Evolutionary conservation across 2,329 filamentous ascomycete genomes (phyloP).

Genomic region (Xylariales sp.): DNA sequence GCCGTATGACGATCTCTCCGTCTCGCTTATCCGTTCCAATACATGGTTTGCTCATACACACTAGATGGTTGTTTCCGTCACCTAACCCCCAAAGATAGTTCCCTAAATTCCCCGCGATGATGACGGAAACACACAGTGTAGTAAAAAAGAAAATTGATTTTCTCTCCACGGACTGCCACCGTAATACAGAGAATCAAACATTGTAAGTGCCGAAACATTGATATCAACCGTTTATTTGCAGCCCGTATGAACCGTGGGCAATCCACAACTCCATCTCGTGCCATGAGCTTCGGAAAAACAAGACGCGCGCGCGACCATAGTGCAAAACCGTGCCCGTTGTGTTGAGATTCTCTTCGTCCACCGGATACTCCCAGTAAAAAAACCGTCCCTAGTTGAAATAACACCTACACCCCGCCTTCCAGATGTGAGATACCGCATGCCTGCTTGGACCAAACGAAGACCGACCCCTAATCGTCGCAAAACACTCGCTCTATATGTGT

Average conservation of each 20-base stretch:
- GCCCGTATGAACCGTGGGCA: constrained; percentile 45
- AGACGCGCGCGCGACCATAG: constrained; percentile 46
- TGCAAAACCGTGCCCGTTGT: constrained; percentile 48
- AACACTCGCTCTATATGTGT: constrained; percentile 64
- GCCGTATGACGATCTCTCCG: constrained; percentile 14
- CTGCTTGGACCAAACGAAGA: constrained; percentile 55
- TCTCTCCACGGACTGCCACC: constrained; percentile 34
- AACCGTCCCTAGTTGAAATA: constrained; percentile 40
- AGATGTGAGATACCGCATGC: constrained; percentile 44
- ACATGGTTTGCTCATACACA: constrained; percentile 35
- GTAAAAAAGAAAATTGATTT: constrained; percentile 29
- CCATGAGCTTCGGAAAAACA: constrained; percentile 48
- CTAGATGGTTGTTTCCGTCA: constrained; percentile 30
- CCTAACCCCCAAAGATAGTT: constrained; percentile 12
- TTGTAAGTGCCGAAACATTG: constrained; percentile 38
- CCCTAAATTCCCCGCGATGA: constrained; percentile 18
- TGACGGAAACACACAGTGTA: constrained; percentile 22
- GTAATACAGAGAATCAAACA: constrained; percentile 44
- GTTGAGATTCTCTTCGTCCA: constrained; percentile 50
- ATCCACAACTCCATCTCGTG: constrained; percentile 54
- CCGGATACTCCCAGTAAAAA: constrained; percentile 49
- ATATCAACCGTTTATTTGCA: constrained; percentile 52
- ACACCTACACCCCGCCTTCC: constrained; percentile 41
- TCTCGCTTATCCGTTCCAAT: constrained; percentile 30
- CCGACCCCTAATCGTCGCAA: constrained; percentile 53